Conservation (phyloP, 306 rosid species). For the Trifolium subterraneum region DNA sequence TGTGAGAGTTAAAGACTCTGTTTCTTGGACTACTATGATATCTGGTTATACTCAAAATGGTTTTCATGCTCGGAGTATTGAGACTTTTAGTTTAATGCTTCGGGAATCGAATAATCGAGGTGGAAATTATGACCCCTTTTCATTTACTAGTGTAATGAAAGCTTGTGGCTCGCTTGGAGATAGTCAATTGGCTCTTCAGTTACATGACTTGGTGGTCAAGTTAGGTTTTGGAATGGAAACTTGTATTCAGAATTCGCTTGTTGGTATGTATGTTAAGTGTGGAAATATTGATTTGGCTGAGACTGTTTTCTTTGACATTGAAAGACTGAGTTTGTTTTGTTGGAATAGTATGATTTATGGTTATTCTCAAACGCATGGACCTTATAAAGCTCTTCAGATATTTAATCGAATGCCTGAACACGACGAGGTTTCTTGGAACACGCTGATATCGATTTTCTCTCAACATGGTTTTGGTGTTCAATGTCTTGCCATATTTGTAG, state of each 20-base stretch:
- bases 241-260: conserved; percentile 56
- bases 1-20: too few species aligned
- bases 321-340: too few species aligned
- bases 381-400: too few species aligned
- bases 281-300: too few species aligned
- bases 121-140: conserved; percentile 43
- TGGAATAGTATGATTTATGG: too few species aligned
- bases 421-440: conserved; percentile 71
- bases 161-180: conserved; percentile 56
- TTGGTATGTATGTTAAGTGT: conserved; percentile 76
- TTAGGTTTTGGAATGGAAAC: conserved; percentile 48
- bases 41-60: too few species aligned
- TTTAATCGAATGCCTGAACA: too few species aligned
- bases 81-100: conserved; percentile 56
- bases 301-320: too few species aligned
- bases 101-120: conserved; percentile 1
- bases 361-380: too few species aligned
- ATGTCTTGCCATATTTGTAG: conserved; percentile 60
- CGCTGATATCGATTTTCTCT: conserved; percentile 58
- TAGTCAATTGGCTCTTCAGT: conserved; percentile 55
- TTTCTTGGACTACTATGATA: too few species aligned
- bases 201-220: conserved; percentile 53
- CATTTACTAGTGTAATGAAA: conserved; percentile 64
- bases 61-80: conserved; percentile 42
- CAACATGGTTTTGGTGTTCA: conserved; percentile 61